phyloP scores from a whole-genome alignment of 106 monocot species.

The Agapanthus africanus region DNA sequence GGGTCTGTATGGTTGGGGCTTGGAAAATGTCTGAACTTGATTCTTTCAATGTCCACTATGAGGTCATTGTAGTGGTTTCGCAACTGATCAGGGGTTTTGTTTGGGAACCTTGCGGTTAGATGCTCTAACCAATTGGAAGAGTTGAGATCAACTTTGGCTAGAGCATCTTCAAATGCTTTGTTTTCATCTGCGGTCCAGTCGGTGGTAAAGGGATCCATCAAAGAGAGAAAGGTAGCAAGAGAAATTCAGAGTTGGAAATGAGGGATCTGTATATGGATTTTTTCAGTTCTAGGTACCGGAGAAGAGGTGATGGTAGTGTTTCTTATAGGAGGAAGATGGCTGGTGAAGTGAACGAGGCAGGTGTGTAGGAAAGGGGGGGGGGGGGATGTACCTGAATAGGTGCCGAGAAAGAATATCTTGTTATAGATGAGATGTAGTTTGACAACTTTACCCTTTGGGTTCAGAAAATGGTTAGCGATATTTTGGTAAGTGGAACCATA shows the following conservation, averaged over 20 bases:
- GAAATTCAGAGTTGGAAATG: neutral
- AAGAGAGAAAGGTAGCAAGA: neutral
- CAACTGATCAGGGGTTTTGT: neutral
- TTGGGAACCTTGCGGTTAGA: neutral
- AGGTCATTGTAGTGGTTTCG: neutral
- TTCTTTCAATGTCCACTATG: neutral
- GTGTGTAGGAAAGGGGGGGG: too few relatives aligned
- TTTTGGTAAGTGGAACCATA: too few relatives aligned
- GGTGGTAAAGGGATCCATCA: neutral
- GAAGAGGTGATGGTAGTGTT: too few relatives aligned
- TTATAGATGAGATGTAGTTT: too few relatives aligned
- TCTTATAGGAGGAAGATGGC: too few relatives aligned
- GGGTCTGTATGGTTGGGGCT: neutral
- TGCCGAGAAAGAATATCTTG: too few relatives aligned
- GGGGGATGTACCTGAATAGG: too few relatives aligned
- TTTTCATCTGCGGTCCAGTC: neutral
- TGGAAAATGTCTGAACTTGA: neutral
- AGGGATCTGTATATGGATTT: too few relatives aligned
- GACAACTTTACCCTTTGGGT: too few relatives aligned
- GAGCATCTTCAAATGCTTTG: neutral
- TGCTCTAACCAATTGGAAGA: constrained; percentile 6
- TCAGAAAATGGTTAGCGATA: too few relatives aligned
- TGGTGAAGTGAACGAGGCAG: too few relatives aligned
- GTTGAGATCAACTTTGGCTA: neutral
- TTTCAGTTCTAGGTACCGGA: too few relatives aligned